A percentile compares a stretch with the other conserved stretches of the same genome.
Evolutionary conservation across 1,284 basidiomycete species (phyloP).

Genomic region (Microbotryomycetes sp.): DNA sequence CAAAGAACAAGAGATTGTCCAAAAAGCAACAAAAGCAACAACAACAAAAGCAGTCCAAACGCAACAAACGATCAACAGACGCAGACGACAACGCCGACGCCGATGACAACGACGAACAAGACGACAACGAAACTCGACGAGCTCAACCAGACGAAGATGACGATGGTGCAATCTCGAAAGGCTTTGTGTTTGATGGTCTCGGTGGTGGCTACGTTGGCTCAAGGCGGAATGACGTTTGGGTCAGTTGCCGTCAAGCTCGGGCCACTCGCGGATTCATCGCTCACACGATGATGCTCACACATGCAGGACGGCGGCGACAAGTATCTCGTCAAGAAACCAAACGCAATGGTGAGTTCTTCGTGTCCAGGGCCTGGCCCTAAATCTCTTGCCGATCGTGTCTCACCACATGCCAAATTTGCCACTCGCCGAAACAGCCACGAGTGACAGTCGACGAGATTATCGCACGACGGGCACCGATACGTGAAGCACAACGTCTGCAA

Average conservation of each 20-base stretch:
- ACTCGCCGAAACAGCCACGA: conserved; percentile 54
- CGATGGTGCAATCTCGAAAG: conserved; percentile 63
- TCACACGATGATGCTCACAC: background rate
- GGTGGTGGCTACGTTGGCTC: conserved; percentile 54
- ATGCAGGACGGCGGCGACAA: conserved; percentile 37
- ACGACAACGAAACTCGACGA: too few species aligned
- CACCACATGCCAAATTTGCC: background rate
- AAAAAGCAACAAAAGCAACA: conserved; percentile 30
- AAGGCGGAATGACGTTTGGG: conserved; percentile 40
- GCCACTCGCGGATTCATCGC: conserved; percentile 39
- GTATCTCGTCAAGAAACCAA: conserved; percentile 36
- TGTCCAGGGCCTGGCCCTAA: conserved; percentile 10
- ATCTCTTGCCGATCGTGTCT: conserved; percentile 3
- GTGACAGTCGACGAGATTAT: conserved; percentile 91
- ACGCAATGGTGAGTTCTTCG: conserved; percentile 50
- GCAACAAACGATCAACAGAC: conserved; percentile 14
- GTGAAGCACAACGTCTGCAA: conserved; percentile 39
- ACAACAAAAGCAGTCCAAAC: conserved; percentile 35
- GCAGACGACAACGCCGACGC: conserved; percentile 10
- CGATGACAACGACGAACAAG: conserved; percentile 31
- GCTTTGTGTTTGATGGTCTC: conserved; percentile 69
- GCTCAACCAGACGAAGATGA: too few species aligned
- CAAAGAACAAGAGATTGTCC: conserved; percentile 18
- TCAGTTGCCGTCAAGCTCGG: conserved; percentile 50
- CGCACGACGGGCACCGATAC: conserved; percentile 54